phyloP scores from a whole-genome alignment of 495 filamentous ascomycete genomes.

The Xylaria acuta region DNA sequence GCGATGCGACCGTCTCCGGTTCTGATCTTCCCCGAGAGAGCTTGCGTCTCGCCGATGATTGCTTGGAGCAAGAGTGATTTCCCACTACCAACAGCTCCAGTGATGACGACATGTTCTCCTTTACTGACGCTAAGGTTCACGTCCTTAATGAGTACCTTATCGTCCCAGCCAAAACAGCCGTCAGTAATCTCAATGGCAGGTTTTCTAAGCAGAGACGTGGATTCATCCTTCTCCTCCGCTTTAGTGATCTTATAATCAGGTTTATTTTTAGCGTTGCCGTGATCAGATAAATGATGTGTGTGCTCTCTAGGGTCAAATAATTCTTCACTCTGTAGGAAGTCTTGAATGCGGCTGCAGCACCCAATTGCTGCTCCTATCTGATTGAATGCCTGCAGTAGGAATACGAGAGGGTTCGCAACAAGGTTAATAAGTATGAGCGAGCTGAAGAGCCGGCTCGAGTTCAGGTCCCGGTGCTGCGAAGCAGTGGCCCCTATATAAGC shows the following conservation, averaged over 20 bases:
- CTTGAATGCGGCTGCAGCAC: conserved; percentile 40
- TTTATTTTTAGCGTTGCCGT: not conserved
- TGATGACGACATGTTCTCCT: conserved; percentile 25
- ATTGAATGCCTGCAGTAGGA: conserved; percentile 37
- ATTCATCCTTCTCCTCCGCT: not conserved
- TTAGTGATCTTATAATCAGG: not conserved
- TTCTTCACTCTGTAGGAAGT: conserved; percentile 28
- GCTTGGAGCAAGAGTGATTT: conserved; percentile 40
- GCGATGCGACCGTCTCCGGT: conserved; percentile 20
- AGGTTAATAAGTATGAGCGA: conserved; percentile 45
- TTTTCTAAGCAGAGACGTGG: not conserved
- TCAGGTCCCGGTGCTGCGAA: conserved; percentile 20
- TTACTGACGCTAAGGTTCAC: conserved; percentile 14
- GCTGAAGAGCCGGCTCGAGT: conserved; percentile 38
- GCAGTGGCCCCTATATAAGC: conserved; percentile 22
- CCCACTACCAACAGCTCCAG: conserved; percentile 39
- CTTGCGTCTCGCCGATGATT: conserved; percentile 35
- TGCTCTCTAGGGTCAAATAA: conserved; percentile 17
- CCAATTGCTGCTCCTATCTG: conserved; percentile 33
- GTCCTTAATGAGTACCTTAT: conserved; percentile 17
- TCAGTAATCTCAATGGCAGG: not conserved
- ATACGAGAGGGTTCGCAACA: conserved; percentile 37
- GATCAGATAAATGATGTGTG: not conserved
- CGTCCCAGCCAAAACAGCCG: conserved; percentile 8
- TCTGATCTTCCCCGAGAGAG: conserved; percentile 3